Percentiles rank a stretch among this genome's conserved stretches.
Conservation (phyloP, 2,329 filamentous ascomycete species). For the Huntiella bhutanensis region DNA sequence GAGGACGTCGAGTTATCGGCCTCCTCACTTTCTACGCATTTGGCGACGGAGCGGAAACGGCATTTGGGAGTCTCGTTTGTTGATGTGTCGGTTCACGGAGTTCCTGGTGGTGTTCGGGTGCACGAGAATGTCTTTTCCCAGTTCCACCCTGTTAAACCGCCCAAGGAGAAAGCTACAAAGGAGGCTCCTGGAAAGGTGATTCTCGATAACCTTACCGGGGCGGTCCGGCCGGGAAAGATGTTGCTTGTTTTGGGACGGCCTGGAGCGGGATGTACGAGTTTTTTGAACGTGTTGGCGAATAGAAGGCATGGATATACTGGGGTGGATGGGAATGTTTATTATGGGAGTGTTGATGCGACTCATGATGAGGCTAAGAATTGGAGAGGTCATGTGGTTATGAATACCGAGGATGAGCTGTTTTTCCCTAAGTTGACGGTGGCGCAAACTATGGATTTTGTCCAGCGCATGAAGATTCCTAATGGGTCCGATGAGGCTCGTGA, state of each 20-base stretch:
- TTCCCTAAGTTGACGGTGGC: slow-evolving; percentile 51
- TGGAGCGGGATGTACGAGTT: slow-evolving; percentile 50
- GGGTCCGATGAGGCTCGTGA: slow-evolving; percentile 26
- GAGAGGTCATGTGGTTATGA: slow-evolving; percentile 43
- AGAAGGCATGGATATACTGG: neutral
- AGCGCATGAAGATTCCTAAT: slow-evolving; percentile 34
- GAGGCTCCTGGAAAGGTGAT: slow-evolving; percentile 17
- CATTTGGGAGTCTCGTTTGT: slow-evolving; percentile 4
- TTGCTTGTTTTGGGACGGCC: slow-evolving; percentile 49
- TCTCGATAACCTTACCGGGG: slow-evolving; percentile 45
- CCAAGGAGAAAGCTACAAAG: slow-evolving; percentile 24
- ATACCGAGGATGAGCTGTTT: slow-evolving; percentile 56
- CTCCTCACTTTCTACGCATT: neutral
- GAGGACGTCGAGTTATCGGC: neutral
- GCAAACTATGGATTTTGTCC: slow-evolving; percentile 53
- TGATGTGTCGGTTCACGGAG: slow-evolving; percentile 2
- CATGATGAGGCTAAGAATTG: slow-evolving; percentile 27
- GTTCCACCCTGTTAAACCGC: slow-evolving; percentile 36
- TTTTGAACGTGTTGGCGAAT: slow-evolving; percentile 31
- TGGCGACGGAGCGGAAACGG: neutral
- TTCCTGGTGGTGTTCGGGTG: slow-evolving; percentile 16
- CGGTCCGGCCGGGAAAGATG: slow-evolving; percentile 56
- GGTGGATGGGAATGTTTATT: neutral
- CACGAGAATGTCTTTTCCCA: slow-evolving; percentile 46
- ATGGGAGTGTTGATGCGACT: neutral